These are phyloP conservation scores for Lichtheimia hyalospora DNA, from an alignment of 371 early-diverging fungal genomes.

Conservation along the genomic window DNA sequence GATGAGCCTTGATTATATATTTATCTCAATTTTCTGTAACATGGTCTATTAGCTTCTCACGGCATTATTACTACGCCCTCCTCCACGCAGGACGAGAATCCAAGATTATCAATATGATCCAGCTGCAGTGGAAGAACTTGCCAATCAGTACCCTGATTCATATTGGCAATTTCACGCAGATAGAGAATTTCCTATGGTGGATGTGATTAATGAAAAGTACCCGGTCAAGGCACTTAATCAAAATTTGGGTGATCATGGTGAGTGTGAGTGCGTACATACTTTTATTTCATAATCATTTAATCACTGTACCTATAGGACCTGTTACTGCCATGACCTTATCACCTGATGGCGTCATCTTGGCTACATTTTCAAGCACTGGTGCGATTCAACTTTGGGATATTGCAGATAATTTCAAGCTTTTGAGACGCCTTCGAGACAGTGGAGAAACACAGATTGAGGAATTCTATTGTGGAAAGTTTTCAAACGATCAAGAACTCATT, in stretches of 20 bases:
- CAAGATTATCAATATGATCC: conserved; percentile 37
- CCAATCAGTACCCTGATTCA: conserved; percentile 26
- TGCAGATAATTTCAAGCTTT: conserved; percentile 55
- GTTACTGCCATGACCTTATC: conserved; percentile 79
- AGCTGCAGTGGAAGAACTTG: conserved; percentile 37
- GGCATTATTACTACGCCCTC: too few species aligned
- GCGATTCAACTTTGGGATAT: conserved; percentile 80
- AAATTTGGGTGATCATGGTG: conserved; percentile 37
- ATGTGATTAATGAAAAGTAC: conserved; percentile 61
- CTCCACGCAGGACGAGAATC: background rate
- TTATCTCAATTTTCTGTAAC: too few species aligned
- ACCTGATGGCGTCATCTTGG: conserved; percentile 78
- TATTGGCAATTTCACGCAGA: conserved; percentile 27
- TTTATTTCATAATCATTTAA: background rate
- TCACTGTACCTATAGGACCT: conserved; percentile 36
- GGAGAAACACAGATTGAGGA: conserved; percentile 87
- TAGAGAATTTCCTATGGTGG: conserved; percentile 15
- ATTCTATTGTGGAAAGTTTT: conserved; percentile 81
- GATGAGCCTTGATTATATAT: too few species aligned
- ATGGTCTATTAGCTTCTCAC: too few species aligned
- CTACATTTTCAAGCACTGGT: conserved; percentile 82
- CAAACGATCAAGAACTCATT: conserved; percentile 19
- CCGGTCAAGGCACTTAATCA: conserved; percentile 56
- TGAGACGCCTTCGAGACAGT: conserved; percentile 76
- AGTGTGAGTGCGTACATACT: too few species aligned